phyloP scores from a whole-genome alignment of 1,139 yeast species.

The Petasospora fabianii region DNA sequence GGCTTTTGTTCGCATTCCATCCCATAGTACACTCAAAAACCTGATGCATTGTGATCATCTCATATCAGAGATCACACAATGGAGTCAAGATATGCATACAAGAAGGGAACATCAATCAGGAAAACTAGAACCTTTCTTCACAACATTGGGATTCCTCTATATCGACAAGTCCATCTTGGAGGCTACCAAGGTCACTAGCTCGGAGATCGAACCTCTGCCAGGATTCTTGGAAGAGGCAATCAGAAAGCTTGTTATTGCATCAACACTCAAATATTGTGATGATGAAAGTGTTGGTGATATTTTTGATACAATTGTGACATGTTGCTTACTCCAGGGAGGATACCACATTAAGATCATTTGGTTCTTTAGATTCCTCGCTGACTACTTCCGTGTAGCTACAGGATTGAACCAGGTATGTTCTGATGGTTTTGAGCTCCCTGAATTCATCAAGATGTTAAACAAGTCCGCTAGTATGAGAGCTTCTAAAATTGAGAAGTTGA shows the following conservation, averaged over 20 bases:
- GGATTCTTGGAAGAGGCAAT: slow-evolving; percentile 30
- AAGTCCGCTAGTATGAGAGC: neutral
- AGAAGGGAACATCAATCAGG: slow-evolving; percentile 9
- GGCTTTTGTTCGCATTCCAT: slow-evolving; percentile 4
- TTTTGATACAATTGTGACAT: slow-evolving; percentile 39
- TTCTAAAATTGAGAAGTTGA: slow-evolving; percentile 3
- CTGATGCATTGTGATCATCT: slow-evolving; percentile 6
- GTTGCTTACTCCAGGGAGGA: slow-evolving; percentile 42
- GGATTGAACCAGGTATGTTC: slow-evolving; percentile 1
- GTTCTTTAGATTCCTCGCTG: slow-evolving; percentile 36
- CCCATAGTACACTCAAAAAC: neutral
- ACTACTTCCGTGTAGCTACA: slow-evolving; percentile 1
- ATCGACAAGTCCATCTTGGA: slow-evolving; percentile 9
- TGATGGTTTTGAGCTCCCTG: slow-evolving; percentile 4
- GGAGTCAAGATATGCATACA: slow-evolving; percentile 8
- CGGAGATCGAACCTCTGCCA: neutral
- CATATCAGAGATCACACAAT: slow-evolving; percentile 2
- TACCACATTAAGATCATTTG: slow-evolving; percentile 40
- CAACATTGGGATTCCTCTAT: slow-evolving; percentile 13
- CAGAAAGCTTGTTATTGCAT: slow-evolving; percentile 34
- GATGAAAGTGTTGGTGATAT: slow-evolving; percentile 34
- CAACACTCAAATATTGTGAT: slow-evolving; percentile 32
- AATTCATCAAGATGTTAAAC: slow-evolving; percentile 2
- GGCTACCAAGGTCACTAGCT: neutral
- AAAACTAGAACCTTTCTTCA: slow-evolving; percentile 12